phyloP scores from a whole-genome alignment of 345 rosid species.

The Xanthoceras sorbifolium region DNA sequence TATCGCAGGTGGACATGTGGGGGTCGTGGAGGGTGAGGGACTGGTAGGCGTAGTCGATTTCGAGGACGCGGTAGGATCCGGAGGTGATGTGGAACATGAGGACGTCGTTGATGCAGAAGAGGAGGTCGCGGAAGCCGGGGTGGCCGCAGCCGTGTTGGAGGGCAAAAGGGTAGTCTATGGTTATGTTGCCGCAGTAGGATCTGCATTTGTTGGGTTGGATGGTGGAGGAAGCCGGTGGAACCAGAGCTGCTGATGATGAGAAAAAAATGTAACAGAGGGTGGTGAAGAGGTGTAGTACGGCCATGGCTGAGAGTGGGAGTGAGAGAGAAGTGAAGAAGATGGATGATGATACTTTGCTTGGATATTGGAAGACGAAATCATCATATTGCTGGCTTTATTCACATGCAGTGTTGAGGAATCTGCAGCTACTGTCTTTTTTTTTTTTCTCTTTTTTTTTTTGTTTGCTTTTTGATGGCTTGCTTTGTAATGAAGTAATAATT shows the following conservation, averaged over 20 bases:
- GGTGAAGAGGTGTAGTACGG: conserved; percentile 15
- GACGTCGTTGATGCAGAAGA: conserved; percentile 81
- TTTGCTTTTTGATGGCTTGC: conserved; percentile 8
- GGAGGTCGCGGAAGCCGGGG: conserved; percentile 78
- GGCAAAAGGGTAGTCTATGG: conserved; percentile 78
- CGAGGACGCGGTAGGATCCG: conserved; percentile 80
- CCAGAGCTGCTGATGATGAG: conserved; percentile 18
- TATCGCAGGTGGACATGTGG: conserved; percentile 73
- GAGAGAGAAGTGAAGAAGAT: background rate
- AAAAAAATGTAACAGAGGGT: conserved; percentile 1
- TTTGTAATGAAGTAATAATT: no score
- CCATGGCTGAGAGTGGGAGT: conserved; percentile 18
- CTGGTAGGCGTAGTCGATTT: conserved; percentile 78
- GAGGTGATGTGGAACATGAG: conserved; percentile 86
- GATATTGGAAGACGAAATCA: conserved; percentile 3
- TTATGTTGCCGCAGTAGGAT: conserved; percentile 83
- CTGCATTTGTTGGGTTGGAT: conserved; percentile 42
- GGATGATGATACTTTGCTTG: conserved; percentile 53
- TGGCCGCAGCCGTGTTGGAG: conserved; percentile 83
- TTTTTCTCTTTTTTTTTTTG: background rate
- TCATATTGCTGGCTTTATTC: conserved; percentile 27
- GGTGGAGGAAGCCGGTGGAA: conserved; percentile 23
- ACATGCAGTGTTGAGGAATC: conserved; percentile 31
- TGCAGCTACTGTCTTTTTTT: background rate
- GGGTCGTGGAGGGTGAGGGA: conserved; percentile 82